A percentile compares a stretch with the other conserved stretches of the same genome.
Conservation (phyloP, 176 grass and related monocot genomes). For the Musa schizocarpa region DNA sequence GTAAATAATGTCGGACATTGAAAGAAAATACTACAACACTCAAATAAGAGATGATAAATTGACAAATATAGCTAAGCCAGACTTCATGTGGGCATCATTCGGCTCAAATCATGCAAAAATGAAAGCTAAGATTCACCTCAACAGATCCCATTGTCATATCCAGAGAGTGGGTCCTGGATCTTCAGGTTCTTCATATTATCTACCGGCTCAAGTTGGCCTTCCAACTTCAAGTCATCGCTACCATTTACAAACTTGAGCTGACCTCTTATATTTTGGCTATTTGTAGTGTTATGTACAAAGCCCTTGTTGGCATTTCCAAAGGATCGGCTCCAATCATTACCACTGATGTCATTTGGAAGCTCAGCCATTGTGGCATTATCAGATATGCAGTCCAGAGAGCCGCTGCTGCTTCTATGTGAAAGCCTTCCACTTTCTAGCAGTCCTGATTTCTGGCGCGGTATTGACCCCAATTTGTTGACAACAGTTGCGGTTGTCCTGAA, state of each 20-base stretch:
- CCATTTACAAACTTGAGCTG: slow-evolving; percentile 67
- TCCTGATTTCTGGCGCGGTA: slow-evolving; percentile 38
- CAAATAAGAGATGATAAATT: not conserved
- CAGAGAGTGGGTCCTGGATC: slow-evolving; percentile 43
- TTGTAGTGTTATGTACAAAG: slow-evolving; percentile 58
- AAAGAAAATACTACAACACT: not conserved
- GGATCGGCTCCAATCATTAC: slow-evolving; percentile 38
- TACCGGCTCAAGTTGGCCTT: slow-evolving; percentile 82
- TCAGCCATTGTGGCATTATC: slow-evolving; percentile 25
- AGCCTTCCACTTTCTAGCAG: slow-evolving; percentile 43
- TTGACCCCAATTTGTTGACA: slow-evolving; percentile 36
- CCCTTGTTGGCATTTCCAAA: slow-evolving; percentile 32
- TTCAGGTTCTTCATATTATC: slow-evolving; percentile 51
- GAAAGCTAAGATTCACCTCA: slow-evolving; percentile 18
- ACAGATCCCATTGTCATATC: slow-evolving; percentile 30
- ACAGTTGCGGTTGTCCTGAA: slow-evolving; percentile 38
- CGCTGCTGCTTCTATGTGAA: slow-evolving; percentile 59
- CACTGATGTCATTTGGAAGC: slow-evolving; percentile 32
- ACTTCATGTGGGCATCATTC: not conserved
- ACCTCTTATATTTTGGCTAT: slow-evolving; percentile 38
- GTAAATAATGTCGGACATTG: not conserved
- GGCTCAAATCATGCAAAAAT: not conserved
- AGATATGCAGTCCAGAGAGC: slow-evolving; percentile 66
- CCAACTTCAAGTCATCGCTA: slow-evolving; percentile 48
- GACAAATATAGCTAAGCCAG: not conserved